Base-by-base conservation (phyloP, 495 filamentous ascomycete species). In the Aspergillus saccharolyticus region DNA sequence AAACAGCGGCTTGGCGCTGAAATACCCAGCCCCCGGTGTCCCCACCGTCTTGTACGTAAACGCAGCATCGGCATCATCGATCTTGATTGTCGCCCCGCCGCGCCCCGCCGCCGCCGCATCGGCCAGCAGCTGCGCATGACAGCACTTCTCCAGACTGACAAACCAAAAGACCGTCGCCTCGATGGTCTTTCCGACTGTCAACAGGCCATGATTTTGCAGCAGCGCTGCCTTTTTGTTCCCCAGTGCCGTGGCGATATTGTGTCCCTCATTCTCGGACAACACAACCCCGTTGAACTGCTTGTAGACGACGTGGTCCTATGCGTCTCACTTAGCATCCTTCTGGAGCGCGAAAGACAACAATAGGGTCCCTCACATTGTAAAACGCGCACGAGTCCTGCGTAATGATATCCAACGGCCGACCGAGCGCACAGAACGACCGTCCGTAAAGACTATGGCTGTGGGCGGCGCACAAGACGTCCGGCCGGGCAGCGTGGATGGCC, bases 401-500 rank as follows among this genome's bases (percentile, higher is more conserved):
- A 19, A 86, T 87, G 54, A 82, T 88, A 63, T 91, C 88, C 14
- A 92, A 65, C 53, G 78, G 79, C 55, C 81, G 76, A 5, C 88
- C 88, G 0, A 90, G 75, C 0, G 84, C 62, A 55, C 83, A 85
- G 67, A 89, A 91, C 12, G 85, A 74, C 18, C 85, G 78, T 9
- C 89, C 89, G 65, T 91, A 81, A 24, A 90, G 74, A 52, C 78
- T 84, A 60, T 92, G 89, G 33, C 80, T 81, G 63, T 92, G 89
- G 1, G 86, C 86, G 0, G 87, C 89, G 63, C 85, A 88, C 28
- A 80, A 69, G 10, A 91, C 83, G 55, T 91, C 88, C 0, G 87
- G 87, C 9, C 89, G 75, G 1, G 87, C 88, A 7, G 70, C 62
- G 61, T 91, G 89, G 44, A 92, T 79, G 3, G 82, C 84, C 0